Conservation (phyloP, 148 eudicot genomes). For the Diospyros kaki region DNA sequence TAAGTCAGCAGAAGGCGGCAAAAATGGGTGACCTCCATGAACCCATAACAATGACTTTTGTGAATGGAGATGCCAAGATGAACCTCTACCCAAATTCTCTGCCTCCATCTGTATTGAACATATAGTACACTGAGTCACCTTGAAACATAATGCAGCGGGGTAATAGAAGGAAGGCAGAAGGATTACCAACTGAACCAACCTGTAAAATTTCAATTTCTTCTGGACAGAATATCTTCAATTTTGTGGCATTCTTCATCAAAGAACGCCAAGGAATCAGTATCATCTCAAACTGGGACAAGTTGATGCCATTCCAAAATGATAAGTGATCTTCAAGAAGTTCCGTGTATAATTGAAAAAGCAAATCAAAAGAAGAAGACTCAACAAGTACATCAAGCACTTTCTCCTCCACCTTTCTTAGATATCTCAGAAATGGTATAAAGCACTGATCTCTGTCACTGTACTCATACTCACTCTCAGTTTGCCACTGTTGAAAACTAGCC, state of each 20-base stretch:
- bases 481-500: constrained; percentile 68
- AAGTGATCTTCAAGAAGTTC: constrained; percentile 71
- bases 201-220: constrained; percentile 48
- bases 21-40: constrained; percentile 84
- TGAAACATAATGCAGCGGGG: background rate
- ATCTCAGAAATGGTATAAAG: constrained; percentile 41
- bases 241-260: constrained; percentile 48
- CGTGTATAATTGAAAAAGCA: constrained; percentile 37
- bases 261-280: constrained; percentile 62
- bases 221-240: constrained; percentile 48
- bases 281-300: constrained; percentile 37
- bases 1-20: constrained; percentile 63
- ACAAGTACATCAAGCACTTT: constrained; percentile 55
- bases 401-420: constrained; percentile 55
- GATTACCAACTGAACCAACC: constrained; percentile 33
- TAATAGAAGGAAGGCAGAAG: background rate
- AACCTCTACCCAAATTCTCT: constrained; percentile 26
- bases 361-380: constrained; percentile 50
- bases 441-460: constrained; percentile 23
- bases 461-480: constrained; percentile 33
- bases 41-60: constrained; percentile 83
- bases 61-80: constrained; percentile 45
- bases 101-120: constrained; percentile 36
- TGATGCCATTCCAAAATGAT: constrained; percentile 56
- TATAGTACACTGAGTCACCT: background rate